These are phyloP conservation scores for Stagonosporopsis vannaccii DNA, from an alignment of 2,329 filamentous ascomycete species.

Conservation along the genomic window DNA sequence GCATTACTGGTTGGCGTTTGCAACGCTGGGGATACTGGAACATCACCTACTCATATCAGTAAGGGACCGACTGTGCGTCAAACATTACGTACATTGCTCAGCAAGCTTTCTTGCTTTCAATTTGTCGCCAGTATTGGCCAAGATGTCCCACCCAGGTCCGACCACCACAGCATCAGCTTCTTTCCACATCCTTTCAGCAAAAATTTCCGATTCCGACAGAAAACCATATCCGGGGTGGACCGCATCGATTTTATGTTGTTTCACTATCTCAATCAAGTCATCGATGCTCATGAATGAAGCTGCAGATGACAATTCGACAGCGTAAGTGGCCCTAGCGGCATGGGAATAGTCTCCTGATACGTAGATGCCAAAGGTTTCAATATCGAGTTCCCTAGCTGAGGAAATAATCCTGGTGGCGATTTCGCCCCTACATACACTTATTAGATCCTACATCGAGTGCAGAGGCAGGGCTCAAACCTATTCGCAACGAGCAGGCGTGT, in stretches of 20 bases:
- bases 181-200: slow-evolving; percentile 59
- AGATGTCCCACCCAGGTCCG: slow-evolving; percentile 64
- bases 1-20: slow-evolving; percentile 53
- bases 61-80: too few relatives aligned
- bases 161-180: slow-evolving; percentile 59
- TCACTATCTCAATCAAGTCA: slow-evolving; percentile 56
- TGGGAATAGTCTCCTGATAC: slow-evolving; percentile 64
- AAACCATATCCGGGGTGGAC: slow-evolving; percentile 71
- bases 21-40: slow-evolving; percentile 61
- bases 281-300: slow-evolving; percentile 62
- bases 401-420: slow-evolving; percentile 68
- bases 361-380: slow-evolving; percentile 65
- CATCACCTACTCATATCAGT: slow-evolving; percentile 40
- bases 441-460: not conserved
- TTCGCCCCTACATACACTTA: slow-evolving; percentile 60
- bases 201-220: slow-evolving; percentile 62
- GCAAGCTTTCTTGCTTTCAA: slow-evolving; percentile 62
- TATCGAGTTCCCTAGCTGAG: slow-evolving; percentile 64
- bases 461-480: slow-evolving; percentile 47
- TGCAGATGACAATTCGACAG: slow-evolving; percentile 60
- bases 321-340: slow-evolving; percentile 59
- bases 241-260: slow-evolving; percentile 61
- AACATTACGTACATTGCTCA: slow-evolving; percentile 51
- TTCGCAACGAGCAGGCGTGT: slow-evolving; percentile 63
- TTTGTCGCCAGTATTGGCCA: slow-evolving; percentile 65